Evolutionary conservation across 2,329 filamentous ascomycete species (phyloP).

Genomic region (Eurotiales sp.): DNA sequence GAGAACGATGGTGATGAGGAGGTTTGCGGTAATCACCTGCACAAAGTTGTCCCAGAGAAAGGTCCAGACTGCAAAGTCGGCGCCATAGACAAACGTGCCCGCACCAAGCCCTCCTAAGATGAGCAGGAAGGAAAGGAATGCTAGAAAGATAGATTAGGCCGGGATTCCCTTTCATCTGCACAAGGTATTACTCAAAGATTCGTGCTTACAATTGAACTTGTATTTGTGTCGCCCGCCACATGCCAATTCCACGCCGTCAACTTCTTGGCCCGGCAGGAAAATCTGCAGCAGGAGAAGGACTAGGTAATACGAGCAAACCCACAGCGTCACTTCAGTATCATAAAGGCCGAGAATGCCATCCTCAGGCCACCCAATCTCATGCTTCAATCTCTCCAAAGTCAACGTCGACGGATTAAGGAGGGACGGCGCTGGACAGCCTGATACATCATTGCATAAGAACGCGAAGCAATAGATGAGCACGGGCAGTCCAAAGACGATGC

Average conservation of each 20-base stretch:
- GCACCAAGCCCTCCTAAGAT: slow-evolving; percentile 68
- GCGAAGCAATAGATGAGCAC: slow-evolving; percentile 72
- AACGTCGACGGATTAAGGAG: slow-evolving; percentile 69
- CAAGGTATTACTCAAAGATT: neutral
- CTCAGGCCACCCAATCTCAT: slow-evolving; percentile 75
- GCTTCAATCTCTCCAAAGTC: slow-evolving; percentile 67
- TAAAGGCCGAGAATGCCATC: slow-evolving; percentile 67
- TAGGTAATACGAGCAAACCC: slow-evolving; percentile 71
- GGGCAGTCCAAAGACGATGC: slow-evolving; percentile 76
- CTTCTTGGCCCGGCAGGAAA: slow-evolving; percentile 69
- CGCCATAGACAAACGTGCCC: slow-evolving; percentile 72
- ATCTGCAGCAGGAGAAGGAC: slow-evolving; percentile 71
- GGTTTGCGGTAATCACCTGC: slow-evolving; percentile 77
- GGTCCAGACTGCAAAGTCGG: slow-evolving; percentile 82
- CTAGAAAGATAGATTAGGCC: slow-evolving; percentile 40
- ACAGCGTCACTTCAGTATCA: slow-evolving; percentile 66
- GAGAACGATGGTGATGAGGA: slow-evolving; percentile 68
- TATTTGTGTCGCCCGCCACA: slow-evolving; percentile 75
- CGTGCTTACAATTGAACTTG: slow-evolving; percentile 65
- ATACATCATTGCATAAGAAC: slow-evolving; percentile 88
- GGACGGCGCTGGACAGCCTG: slow-evolving; percentile 83
- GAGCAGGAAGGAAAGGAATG: slow-evolving; percentile 69
- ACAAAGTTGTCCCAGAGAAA: slow-evolving; percentile 90
- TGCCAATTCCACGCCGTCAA: slow-evolving; percentile 65
- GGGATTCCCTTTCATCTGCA: neutral